These are phyloP conservation scores for Ambrosiella beaveri DNA, from an alignment of 2,329 filamentous ascomycete species.

Conservation along the genomic window DNA sequence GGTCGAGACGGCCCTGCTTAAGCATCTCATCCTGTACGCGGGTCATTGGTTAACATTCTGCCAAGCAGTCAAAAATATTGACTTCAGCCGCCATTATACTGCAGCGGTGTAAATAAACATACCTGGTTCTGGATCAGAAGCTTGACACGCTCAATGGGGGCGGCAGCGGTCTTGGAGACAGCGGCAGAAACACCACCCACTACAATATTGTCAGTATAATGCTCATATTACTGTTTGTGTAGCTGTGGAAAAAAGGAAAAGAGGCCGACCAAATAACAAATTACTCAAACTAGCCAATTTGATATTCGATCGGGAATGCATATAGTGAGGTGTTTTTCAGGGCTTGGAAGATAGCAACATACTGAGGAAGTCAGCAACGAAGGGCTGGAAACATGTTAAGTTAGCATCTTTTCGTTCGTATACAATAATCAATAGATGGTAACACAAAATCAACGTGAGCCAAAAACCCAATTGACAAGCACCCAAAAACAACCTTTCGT, in stretches of 20 bases:
- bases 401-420: constrained; percentile 19
- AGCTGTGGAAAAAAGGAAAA: too few relatives aligned
- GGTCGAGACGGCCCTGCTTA: constrained; percentile 93
- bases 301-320: not conserved
- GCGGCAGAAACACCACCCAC: constrained; percentile 99
- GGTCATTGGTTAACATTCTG: constrained; percentile 16
- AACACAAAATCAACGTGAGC: too few relatives aligned
- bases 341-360: constrained; percentile 34
- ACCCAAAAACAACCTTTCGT: too few relatives aligned
- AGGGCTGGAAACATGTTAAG: constrained; percentile 42
- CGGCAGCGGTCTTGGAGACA: constrained; percentile 99
- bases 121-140: constrained; percentile 99
- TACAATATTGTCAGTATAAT: constrained; percentile 25
- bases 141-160: constrained; percentile 99
- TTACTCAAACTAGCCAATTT: too few relatives aligned
- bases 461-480: too few relatives aligned
- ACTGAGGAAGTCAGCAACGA: constrained; percentile 98
- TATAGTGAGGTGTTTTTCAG: not conserved
- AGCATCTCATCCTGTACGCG: constrained; percentile 89
- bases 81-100: not conserved
- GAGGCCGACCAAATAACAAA: too few relatives aligned
- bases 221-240: not conserved
- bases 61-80: constrained; percentile 15
- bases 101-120: constrained; percentile 26
- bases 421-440: too few relatives aligned